phyloP scores from a whole-genome alignment of 345 rosid species.

The Rhodomyrtus tomentosa region DNA sequence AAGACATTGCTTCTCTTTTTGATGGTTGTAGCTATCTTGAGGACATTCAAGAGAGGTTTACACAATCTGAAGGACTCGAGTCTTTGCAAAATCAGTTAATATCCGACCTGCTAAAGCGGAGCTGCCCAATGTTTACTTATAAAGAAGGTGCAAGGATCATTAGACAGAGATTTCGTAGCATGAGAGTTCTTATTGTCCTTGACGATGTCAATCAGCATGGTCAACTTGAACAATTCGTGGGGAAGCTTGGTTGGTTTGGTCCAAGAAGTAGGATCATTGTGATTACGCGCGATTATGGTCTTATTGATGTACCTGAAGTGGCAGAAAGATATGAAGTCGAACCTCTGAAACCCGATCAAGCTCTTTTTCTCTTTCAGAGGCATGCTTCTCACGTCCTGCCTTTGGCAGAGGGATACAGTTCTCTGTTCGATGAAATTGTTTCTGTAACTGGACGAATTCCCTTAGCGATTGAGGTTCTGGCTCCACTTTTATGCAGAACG shows the following conservation, averaged over 20 bases:
- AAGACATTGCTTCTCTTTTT: neutral
- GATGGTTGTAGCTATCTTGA: neutral
- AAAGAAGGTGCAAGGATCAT: neutral
- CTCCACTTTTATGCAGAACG: neutral
- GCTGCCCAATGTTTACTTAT: neutral
- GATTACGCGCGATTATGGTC: neutral
- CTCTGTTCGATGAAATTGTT: neutral
- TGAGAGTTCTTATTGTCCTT: conserved; percentile 1
- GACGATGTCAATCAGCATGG: neutral
- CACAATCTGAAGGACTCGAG: neutral
- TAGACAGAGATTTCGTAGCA: neutral
- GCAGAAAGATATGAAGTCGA: neutral
- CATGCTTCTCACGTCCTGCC: neutral
- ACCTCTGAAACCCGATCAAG: neutral
- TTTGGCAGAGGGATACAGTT: neutral
- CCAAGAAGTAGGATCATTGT: conserved; percentile 1
- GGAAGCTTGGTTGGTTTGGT: neutral
- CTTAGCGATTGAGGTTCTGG: neutral
- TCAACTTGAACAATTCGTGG: neutral
- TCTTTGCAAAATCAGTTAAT: neutral
- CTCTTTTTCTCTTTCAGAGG: neutral
- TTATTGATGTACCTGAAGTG: neutral
- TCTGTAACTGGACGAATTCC: neutral
- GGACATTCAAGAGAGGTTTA: neutral
- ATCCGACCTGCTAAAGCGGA: neutral